These are phyloP conservation scores for Trypanosoma grayi DNA, from an alignment of 208 protist species.

Conservation along the genomic window DNA sequence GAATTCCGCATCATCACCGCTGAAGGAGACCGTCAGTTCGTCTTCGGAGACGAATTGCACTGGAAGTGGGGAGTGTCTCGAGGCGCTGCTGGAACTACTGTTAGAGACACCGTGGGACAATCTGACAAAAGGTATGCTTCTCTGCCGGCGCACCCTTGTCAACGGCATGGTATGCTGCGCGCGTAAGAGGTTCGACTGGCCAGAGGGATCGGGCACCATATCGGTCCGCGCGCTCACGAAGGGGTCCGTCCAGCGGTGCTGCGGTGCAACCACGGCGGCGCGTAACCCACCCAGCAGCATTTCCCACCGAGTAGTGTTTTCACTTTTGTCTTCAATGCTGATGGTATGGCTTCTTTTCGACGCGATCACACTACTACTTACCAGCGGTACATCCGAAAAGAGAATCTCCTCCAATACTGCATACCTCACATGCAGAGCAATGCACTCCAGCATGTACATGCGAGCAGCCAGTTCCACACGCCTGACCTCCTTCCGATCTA, in stretches of 20 bases:
- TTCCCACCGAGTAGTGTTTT: neutral
- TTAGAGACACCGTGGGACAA: neutral
- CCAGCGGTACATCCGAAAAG: neutral
- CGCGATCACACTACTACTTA: neutral
- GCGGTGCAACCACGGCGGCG: neutral
- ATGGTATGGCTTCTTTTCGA: too few relatives aligned
- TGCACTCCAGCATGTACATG: neutral
- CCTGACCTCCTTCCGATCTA: neutral
- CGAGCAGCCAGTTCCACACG: neutral
- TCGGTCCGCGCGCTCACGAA: neutral
- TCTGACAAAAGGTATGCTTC: too few relatives aligned
- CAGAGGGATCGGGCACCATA: neutral
- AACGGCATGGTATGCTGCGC: neutral
- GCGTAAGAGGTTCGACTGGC: neutral
- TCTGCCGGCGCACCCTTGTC: neutral
- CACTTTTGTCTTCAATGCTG: neutral
- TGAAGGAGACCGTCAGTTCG: constrained; percentile 1
- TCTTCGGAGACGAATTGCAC: neutral
- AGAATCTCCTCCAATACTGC: neutral
- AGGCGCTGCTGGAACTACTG: neutral
- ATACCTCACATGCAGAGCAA: neutral
- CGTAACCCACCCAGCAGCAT: neutral
- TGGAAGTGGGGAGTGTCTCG: neutral
- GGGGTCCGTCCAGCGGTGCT: neutral
- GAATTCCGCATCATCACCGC: neutral